These are phyloP conservation scores for Peniophora sp. DNA, from an alignment of 1,284 basidiomycete genomes.

Conservation along the genomic window DNA sequence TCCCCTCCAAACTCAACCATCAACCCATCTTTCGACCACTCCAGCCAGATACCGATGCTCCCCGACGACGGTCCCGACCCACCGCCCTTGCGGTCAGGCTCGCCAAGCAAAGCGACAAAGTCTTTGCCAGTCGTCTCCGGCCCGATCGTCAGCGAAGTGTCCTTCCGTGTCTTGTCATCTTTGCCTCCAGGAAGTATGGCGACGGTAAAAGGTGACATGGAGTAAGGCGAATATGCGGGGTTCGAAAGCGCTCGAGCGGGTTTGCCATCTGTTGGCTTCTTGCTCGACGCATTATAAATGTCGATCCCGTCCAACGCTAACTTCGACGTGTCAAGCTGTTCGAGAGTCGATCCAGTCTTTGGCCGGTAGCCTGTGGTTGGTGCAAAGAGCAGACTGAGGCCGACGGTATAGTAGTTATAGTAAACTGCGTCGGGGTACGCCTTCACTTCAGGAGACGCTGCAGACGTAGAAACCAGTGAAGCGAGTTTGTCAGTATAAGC, in stretches of 20 bases:
- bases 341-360: slow-evolving; percentile 31
- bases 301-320: slow-evolving; percentile 68
- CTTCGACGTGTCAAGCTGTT: slow-evolving; percentile 40
- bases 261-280: slow-evolving; percentile 17
- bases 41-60: slow-evolving; percentile 88
- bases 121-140: slow-evolving; percentile 62
- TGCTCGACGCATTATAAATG: slow-evolving; percentile 59
- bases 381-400: slow-evolving; percentile 70
- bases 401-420: slow-evolving; percentile 73
- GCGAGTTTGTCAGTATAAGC: slow-evolving; percentile 34
- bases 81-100: slow-evolving; percentile 82
- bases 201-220: slow-evolving; percentile 38
- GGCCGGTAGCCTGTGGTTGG: slow-evolving; percentile 57
- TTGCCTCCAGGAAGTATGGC: slow-evolving; percentile 27
- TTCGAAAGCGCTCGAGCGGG: slow-evolving; percentile 23
- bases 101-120: slow-evolving; percentile 67
- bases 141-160: slow-evolving; percentile 33
- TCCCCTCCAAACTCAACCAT: slow-evolving; percentile 80
- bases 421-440: slow-evolving; percentile 78
- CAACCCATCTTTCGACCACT: slow-evolving; percentile 75
- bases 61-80: slow-evolving; percentile 72
- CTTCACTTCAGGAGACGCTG: slow-evolving; percentile 52
- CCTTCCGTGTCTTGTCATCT: slow-evolving; percentile 27
- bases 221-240: slow-evolving; percentile 47
- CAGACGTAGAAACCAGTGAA: slow-evolving; percentile 12